These are phyloP conservation scores for Pleurotus giganteus DNA, from an alignment of 768 basidiomycete species.

Conservation along the genomic window DNA sequence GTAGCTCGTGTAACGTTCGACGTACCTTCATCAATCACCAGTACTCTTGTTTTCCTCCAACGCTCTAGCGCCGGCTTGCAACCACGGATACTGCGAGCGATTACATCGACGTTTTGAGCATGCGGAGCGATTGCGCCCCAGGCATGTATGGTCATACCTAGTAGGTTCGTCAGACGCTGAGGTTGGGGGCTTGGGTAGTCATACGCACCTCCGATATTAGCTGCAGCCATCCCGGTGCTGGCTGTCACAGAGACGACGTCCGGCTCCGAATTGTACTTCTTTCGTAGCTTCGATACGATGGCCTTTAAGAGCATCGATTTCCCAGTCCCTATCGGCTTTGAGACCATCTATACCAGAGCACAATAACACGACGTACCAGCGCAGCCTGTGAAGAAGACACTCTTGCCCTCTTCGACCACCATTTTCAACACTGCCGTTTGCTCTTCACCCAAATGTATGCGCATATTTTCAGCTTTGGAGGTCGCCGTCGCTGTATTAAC, in stretches of 20 bases:
- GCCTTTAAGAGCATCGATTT: slow-evolving; percentile 80
- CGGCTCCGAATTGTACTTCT: slow-evolving; percentile 38
- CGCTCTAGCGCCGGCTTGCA: slow-evolving; percentile 65
- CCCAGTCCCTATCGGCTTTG: slow-evolving; percentile 57
- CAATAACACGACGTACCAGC: slow-evolving; percentile 47
- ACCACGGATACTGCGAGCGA: slow-evolving; percentile 53
- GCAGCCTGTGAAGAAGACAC: slow-evolving; percentile 78
- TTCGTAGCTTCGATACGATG: slow-evolving; percentile 60
- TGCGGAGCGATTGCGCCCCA: slow-evolving; percentile 75
- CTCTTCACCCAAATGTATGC: slow-evolving; percentile 30
- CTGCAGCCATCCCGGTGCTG: slow-evolving; percentile 69
- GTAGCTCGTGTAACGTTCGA: neutral
- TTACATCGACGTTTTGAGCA: slow-evolving; percentile 41
- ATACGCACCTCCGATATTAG: slow-evolving; percentile 59
- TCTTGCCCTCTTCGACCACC: slow-evolving; percentile 56
- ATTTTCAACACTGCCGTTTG: slow-evolving; percentile 64
- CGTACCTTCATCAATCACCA: slow-evolving; percentile 58
- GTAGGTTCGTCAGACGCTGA: slow-evolving; percentile 18
- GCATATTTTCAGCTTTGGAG: neutral
- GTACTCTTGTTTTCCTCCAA: slow-evolving; percentile 67
- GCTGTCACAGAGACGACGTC: slow-evolving; percentile 78
- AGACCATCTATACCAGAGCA: slow-evolving; percentile 20
- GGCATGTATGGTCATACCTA: slow-evolving; percentile 72
- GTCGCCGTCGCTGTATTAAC: neutral
- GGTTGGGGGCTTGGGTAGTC: neutral